Evolutionary conservation across 2,329 filamentous ascomycete species (phyloP), one percentile per base, ranked within the genome.

Genomic region (Colletotrichum sp.): DNA sequence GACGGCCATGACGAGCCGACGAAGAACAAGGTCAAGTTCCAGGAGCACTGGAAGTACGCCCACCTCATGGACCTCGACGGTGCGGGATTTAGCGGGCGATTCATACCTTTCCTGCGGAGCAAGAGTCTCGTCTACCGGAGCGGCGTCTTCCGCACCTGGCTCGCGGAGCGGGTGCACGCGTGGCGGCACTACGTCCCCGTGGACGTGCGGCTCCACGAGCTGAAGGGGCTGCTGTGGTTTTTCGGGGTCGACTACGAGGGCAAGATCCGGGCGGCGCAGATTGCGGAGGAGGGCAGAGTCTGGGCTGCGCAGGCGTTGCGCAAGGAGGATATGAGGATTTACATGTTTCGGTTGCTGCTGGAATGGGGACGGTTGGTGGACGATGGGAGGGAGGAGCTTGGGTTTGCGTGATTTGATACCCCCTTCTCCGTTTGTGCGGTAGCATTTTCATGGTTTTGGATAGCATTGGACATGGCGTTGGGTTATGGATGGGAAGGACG

Each of bases 301-400:
- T 94, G 93, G 93, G 89, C 91, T 0, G 83, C 83, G 2, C 87
- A 86, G 80, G 91, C 90, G 14, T 78, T 94, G 24, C 86, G 93
- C 78, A 91, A 89, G 79, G 92, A 93, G 82, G 94, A 95, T 80
- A 94, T 94, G 91, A 92, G 95, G 83, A 88, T 95, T 10, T 96
- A 95, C 80, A 88, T 95, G 83, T 96, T 95, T 80, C 85, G 94
- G 52, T 81, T 95, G 78, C 81, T 95, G 80, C 83, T 95, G 36
- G 94, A 95, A 84, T 95, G 93, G 92, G 93, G 89, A 1, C 84
- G 93, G 74, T 79, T 94, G 18, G 89, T 91, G 18, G 89, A 93
- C 83, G 92, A 94, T 80, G 78, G 84, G 32, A 81, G 87, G 75
- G 86, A 87, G 30, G 79, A 81, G 12, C 74, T 85, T 66, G 82